Percentiles rank a stretch among this genome's conserved stretches.
These are phyloP conservation scores for Suillus fuscotomentosus DNA, from an alignment of 768 basidiomycete species.

Conservation along the genomic window DNA sequence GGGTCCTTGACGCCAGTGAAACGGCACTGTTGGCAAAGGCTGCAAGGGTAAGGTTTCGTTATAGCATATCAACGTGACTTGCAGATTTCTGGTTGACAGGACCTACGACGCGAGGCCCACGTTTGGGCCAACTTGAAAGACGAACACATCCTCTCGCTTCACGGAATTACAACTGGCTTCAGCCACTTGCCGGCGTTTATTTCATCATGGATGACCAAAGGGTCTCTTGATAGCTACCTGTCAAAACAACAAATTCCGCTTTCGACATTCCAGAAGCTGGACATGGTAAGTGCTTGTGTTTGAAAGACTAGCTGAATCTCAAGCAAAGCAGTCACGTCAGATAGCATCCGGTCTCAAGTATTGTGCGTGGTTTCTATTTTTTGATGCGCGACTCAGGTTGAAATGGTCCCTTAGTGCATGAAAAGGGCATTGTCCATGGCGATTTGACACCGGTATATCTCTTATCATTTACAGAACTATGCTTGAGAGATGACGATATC, in stretches of 20 bases:
- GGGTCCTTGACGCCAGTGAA: neutral
- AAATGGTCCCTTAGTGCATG: constrained; percentile 13
- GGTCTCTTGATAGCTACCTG: constrained; percentile 29
- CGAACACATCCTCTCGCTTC: constrained; percentile 30
- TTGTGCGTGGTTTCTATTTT: constrained; percentile 7
- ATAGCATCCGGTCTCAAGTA: constrained; percentile 23
- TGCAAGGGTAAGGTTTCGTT: neutral
- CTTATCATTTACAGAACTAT: neutral
- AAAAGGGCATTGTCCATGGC: constrained; percentile 34
- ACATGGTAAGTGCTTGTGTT: constrained; percentile 10
- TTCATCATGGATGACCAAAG: constrained; percentile 33
- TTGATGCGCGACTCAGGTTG: neutral
- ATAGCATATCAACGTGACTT: neutral
- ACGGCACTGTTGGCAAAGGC: neutral
- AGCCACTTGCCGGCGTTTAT: constrained; percentile 29
- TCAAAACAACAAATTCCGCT: constrained; percentile 11
- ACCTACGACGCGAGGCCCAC: constrained; percentile 24
- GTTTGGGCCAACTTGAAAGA: constrained; percentile 31
- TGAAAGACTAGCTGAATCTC: too few relatives aligned
- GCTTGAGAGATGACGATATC: neutral
- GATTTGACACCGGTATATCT: constrained; percentile 37
- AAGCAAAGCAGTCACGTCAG: constrained; percentile 19
- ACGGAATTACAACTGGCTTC: constrained; percentile 25
- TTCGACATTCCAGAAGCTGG: constrained; percentile 12
- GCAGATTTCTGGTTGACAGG: constrained; percentile 11